A percentile compares a stretch with the other conserved stretches of the same genome.
These are phyloP conservation scores for Wickerhamomyces chaumierensis DNA, from an alignment of 805 yeast species.

Conservation along the genomic window DNA sequence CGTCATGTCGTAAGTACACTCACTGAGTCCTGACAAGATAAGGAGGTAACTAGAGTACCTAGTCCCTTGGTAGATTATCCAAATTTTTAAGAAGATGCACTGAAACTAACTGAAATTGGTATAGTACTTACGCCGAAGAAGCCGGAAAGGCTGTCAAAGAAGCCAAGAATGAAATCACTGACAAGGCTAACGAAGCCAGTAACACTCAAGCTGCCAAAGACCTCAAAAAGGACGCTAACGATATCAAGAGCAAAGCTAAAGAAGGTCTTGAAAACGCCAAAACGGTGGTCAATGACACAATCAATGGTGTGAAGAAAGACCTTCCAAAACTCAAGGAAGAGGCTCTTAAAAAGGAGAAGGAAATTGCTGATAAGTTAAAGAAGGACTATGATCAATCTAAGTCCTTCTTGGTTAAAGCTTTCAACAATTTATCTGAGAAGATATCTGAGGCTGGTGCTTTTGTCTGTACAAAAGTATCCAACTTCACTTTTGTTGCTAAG, in stretches of 20 bases:
- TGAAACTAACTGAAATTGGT: too few species aligned
- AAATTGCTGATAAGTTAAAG: constrained; percentile 22
- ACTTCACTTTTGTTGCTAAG: constrained; percentile 14
- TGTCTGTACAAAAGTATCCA: constrained; percentile 10
- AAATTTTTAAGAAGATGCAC: too few species aligned
- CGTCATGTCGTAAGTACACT: too few species aligned
- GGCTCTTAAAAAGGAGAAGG: constrained; percentile 21
- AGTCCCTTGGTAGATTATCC: too few species aligned
- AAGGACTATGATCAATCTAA: constrained; percentile 21
- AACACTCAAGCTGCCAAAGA: constrained; percentile 12
- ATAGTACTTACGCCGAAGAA: constrained; percentile 15
- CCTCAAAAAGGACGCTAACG: constrained; percentile 9
- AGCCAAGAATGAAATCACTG: constrained; percentile 8
- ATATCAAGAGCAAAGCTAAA: constrained; percentile 12
- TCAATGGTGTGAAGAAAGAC: constrained; percentile 10
- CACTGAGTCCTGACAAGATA: too few species aligned
- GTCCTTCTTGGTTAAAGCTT: constrained; percentile 16
- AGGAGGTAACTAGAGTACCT: too few species aligned
- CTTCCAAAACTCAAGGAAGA: constrained; percentile 17
- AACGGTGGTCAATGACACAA: not conserved
- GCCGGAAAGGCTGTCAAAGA: constrained; percentile 11
- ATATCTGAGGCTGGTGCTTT: constrained; percentile 14
- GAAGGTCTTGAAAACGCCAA: constrained; percentile 12
- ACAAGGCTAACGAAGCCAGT: constrained; percentile 3
- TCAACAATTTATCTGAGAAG: constrained; percentile 11